phyloP scores from a whole-genome alignment of 441 rosid genomes.

The Lepidium campestre region DNA sequence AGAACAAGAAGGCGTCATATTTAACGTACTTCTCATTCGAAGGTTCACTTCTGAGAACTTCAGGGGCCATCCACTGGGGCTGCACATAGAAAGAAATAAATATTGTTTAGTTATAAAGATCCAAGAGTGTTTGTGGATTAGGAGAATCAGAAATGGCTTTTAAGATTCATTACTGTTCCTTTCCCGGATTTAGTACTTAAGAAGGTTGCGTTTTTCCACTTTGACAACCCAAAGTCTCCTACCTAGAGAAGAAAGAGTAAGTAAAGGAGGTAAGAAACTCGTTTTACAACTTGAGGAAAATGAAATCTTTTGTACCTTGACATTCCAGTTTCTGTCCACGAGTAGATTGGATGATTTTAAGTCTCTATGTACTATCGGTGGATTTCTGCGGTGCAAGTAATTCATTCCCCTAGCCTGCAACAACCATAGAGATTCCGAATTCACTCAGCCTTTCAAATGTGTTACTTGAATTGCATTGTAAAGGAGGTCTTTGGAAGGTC shows the following conservation, averaged over 20 bases:
- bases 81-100: slow-evolving; percentile 28
- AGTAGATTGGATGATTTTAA: slow-evolving; percentile 85
- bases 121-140: not conserved
- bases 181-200: slow-evolving; percentile 67
- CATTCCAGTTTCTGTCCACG: slow-evolving; percentile 81
- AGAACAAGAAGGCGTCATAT: not conserved
- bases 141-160: not conserved
- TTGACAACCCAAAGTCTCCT: slow-evolving; percentile 88
- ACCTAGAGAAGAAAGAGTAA: slow-evolving; percentile 36
- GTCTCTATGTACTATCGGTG: slow-evolving; percentile 81
- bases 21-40: slow-evolving; percentile 67
- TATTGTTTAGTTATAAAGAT: not conserved
- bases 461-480: not conserved
- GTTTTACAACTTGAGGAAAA: not conserved
- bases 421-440: not conserved
- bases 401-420: slow-evolving; percentile 91
- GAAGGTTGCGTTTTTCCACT: slow-evolving; percentile 72
- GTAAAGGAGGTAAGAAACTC: not conserved
- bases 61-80: slow-evolving; percentile 99
- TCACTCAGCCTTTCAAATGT: not conserved
- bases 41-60: slow-evolving; percentile 78
- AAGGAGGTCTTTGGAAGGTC: not conserved
- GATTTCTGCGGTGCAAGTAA: slow-evolving; percentile 80
- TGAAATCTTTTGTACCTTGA: slow-evolving; percentile 46
- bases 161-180: slow-evolving; percentile 58